phyloP scores from a whole-genome alignment of 2,329 filamentous ascomycete genomes.

The Phyllosticta capitalensis region DNA sequence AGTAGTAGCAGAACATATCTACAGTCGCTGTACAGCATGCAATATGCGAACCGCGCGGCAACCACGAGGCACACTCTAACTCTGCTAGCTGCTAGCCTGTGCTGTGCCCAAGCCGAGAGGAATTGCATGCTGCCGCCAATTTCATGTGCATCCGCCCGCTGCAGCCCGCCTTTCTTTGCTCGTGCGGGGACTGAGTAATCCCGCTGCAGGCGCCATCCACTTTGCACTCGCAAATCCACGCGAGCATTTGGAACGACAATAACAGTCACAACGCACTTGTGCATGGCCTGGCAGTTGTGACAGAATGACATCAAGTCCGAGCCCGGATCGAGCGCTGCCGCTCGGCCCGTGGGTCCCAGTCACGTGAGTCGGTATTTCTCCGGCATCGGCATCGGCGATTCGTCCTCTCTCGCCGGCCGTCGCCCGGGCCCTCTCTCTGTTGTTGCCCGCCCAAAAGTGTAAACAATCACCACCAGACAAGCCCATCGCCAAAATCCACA shows the following conservation, averaged over 20 bases:
- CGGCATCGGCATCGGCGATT: neutral
- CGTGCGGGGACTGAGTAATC: neutral
- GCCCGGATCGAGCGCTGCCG: neutral
- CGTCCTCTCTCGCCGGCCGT: neutral
- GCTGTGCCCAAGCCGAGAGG: neutral
- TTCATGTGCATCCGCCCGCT: neutral
- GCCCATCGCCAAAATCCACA: neutral
- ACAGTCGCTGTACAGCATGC: too few species aligned
- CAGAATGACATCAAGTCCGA: neutral
- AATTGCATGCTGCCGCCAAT: too few species aligned
- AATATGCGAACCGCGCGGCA: neutral
- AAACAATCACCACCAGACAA: constrained; percentile 1
- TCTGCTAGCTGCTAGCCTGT: neutral
- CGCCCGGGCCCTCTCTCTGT: neutral
- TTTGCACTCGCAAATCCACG: too few species aligned
- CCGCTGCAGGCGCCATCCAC: neutral
- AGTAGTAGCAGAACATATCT: too few species aligned
- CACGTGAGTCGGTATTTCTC: neutral
- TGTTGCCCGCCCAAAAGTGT: constrained; percentile 3
- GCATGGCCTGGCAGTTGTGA: neutral
- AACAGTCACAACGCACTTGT: too few species aligned
- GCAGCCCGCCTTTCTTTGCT: neutral
- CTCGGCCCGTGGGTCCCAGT: neutral
- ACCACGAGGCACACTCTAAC: neutral
- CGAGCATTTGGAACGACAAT: too few species aligned